These are phyloP conservation scores for Groenewaldozyma sp. DNA, from an alignment of 1,139 yeast genomes.

Conservation along the genomic window DNA sequence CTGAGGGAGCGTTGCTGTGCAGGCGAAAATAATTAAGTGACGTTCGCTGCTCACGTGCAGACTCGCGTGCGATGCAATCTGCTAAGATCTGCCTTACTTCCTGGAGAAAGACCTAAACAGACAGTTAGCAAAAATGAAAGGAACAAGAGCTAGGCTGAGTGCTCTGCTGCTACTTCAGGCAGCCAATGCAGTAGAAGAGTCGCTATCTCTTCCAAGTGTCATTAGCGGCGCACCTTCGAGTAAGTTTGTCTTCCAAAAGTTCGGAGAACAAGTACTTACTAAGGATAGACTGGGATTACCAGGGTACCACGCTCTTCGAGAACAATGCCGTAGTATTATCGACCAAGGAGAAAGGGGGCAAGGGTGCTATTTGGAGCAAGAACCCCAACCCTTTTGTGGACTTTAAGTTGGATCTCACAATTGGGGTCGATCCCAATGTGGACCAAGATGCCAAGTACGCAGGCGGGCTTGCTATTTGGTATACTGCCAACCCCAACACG, in stretches of 20 bases:
- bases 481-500: constrained; percentile 21
- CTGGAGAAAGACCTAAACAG: too few species aligned
- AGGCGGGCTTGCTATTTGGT: constrained; percentile 33
- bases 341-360: constrained; percentile 17
- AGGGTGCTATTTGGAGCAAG: constrained; percentile 29
- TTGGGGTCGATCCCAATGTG: neutral
- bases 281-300: constrained; percentile 8
- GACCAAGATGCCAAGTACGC: constrained; percentile 12
- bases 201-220: neutral
- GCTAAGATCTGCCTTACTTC: too few species aligned
- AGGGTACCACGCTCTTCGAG: constrained; percentile 9
- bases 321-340: constrained; percentile 17
- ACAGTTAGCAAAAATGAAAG: too few species aligned
- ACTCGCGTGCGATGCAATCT: too few species aligned
- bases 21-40: too few species aligned
- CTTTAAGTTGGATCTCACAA: constrained; percentile 30
- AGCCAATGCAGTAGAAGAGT: neutral
- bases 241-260: neutral
- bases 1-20: too few species aligned
- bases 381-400: constrained; percentile 22
- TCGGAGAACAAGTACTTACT: neutral
- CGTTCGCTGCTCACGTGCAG: too few species aligned
- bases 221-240: neutral
- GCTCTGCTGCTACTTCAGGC: too few species aligned
- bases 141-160: too few species aligned